Evolutionary conservation across 129 eudicot genomes (phyloP), one percentile per base, ranked within the genome.

Genomic region (Artemisia argyi): DNA sequence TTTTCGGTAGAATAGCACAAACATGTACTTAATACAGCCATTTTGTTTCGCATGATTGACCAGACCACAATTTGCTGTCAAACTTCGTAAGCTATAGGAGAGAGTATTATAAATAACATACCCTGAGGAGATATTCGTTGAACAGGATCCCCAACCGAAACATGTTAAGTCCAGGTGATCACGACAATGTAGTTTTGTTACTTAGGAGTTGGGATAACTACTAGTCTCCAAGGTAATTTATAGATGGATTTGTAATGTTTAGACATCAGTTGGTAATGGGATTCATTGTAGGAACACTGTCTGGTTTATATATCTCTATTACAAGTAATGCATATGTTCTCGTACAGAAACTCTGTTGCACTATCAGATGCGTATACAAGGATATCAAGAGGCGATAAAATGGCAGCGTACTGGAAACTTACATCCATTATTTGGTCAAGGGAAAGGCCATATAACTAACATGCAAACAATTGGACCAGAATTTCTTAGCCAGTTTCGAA

Each of bases 331-430:
- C 10, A 24, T 10, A n/a, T 56, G 39, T 52, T 16, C 55, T 73
- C n/a, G 47, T 51, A 74, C 89, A 89, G 92, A 89, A 78, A 89
- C 92, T 72, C 57, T 75, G 9, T 59, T 69, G 81, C 96, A 89
- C 80, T 64, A 82, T 69, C 87, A 69, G 48, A 78, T 89, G 88
- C 92, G 78, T 59, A 65, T 65, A 64, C 87, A 80, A 62, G 96
- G 96, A 66, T 89, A 79, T 82, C 84, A 80, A 74, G 87, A 81
- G 69, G 83, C 75, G 69, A 73, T 77, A 15, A 79, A 73, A 47
- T 79, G 88, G 87, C 72, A 75, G n/a, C 76, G 82, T 18, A 61
- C 76, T 80, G 73, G 62, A 60, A 81, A 61, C 7, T 60, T 63
- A 20, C 26, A 54, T 79, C 89, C 86, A 8, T 79, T 80, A 22